Conservation (phyloP, 768 basidiomycete genomes). For the Termitomyces sp. region DNA sequence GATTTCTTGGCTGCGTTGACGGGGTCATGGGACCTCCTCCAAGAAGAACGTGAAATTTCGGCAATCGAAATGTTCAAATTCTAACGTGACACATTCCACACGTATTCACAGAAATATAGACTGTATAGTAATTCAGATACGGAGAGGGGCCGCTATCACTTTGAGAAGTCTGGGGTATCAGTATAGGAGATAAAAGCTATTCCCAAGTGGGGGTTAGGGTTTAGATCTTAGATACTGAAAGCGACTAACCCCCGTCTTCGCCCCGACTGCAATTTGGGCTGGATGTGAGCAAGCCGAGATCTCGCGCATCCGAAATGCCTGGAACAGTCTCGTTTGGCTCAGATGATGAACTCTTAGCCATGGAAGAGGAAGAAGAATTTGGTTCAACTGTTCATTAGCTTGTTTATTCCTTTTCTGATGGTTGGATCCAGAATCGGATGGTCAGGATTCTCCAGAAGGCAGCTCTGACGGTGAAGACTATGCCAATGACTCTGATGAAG, state of each 20-base stretch:
- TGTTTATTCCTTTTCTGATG: not conserved
- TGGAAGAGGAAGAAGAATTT: constrained; percentile 16
- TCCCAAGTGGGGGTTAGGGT: constrained; percentile 6
- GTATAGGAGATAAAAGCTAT: not conserved
- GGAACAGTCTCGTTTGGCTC: constrained; percentile 1
- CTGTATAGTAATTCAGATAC: too few species aligned
- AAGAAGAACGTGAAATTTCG: too few species aligned
- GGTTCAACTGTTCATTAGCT: not conserved
- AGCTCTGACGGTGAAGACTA: constrained; percentile 8
- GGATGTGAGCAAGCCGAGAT: not conserved
- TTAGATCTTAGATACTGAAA: not conserved
- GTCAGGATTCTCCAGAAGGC: constrained; percentile 7
- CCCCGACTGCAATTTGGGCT: not conserved
- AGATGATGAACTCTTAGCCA: constrained; percentile 13
- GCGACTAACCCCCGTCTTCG: not conserved
- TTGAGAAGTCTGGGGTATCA: too few species aligned
- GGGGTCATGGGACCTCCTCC: too few species aligned
- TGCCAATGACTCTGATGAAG: constrained; percentile 5
- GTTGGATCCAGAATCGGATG: not conserved
- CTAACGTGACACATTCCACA: too few species aligned
- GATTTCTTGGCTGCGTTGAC: too few species aligned
- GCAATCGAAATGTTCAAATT: too few species aligned
- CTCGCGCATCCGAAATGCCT: not conserved
- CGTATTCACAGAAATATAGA: too few species aligned
- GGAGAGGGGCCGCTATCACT: too few species aligned